A percentile compares a stretch with the other conserved stretches of the same genome.
phyloP scores from a whole-genome alignment of 2,329 filamentous ascomycete genomes.

The Penicillium sp. region DNA sequence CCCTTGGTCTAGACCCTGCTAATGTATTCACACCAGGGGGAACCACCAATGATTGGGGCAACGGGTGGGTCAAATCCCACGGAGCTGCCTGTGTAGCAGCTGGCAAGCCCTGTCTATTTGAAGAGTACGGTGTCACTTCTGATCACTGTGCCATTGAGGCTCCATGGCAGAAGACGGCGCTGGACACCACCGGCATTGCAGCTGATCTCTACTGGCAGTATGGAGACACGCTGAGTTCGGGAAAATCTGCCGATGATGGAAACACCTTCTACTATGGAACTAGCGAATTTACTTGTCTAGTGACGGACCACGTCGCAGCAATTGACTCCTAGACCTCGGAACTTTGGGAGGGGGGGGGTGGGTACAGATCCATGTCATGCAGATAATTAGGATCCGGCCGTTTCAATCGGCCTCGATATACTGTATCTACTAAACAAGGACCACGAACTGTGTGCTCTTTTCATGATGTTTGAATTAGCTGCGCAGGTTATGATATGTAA shows the following conservation, averaged over 20 bases:
- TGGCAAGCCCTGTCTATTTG: conserved; percentile 44
- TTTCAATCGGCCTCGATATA: not conserved
- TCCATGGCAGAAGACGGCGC: conserved; percentile 39
- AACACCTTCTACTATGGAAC: conserved; percentile 37
- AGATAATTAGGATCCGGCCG: not conserved
- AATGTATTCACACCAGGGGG: conserved; percentile 30
- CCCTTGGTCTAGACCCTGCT: not conserved
- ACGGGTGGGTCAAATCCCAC: conserved; percentile 51
- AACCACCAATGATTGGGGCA: conserved; percentile 45
- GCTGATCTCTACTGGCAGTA: conserved; percentile 45
- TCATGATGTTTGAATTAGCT: too few relatives aligned
- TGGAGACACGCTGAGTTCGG: conserved; percentile 33
- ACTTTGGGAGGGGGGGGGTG: not conserved
- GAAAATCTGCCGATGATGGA: conserved; percentile 31
- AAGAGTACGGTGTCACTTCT: conserved; percentile 41
- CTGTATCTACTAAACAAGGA: not conserved
- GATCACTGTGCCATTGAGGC: conserved; percentile 31
- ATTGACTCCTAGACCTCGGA: not conserved
- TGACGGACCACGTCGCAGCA: conserved; percentile 33
- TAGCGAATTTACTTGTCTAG: conserved; percentile 32
- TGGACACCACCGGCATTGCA: conserved; percentile 35
- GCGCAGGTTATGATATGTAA: not conserved
- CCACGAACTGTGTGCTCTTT: not conserved
- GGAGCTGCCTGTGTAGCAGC: conserved; percentile 38
- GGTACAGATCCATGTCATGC: not conserved